These are phyloP conservation scores for Candida qinlingensis DNA, from an alignment of 805 yeast species.

Conservation along the genomic window DNA sequence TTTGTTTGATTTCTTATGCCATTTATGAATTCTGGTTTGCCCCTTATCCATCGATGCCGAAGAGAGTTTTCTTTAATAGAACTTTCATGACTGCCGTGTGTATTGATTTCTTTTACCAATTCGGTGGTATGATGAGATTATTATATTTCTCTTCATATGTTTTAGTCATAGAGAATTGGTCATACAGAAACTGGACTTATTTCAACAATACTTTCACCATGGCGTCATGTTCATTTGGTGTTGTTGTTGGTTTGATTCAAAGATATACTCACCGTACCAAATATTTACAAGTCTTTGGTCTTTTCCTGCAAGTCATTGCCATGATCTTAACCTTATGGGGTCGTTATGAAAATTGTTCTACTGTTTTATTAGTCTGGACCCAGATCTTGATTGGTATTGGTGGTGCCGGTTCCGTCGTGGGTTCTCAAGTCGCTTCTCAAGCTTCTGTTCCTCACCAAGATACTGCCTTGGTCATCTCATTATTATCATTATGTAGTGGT, in stretches of 20 bases:
- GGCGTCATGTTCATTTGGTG: conserved; percentile 31
- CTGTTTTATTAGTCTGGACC: conserved; percentile 21
- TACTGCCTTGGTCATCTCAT: conserved; percentile 32
- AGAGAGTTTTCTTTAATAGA: conserved; percentile 28
- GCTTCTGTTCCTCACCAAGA: conserved; percentile 37
- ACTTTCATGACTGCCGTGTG: conserved; percentile 29
- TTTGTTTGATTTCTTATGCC: conserved; percentile 28
- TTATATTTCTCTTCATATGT: conserved; percentile 30
- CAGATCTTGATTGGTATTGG: conserved; percentile 32
- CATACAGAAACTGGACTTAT: conserved; percentile 30
- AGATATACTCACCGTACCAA: conserved; percentile 33
- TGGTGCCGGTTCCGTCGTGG: conserved; percentile 32
- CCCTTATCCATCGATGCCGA: conserved; percentile 32
- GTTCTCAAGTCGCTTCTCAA: conserved; percentile 30
- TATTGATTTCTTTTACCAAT: conserved; percentile 27
- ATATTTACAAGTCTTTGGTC: conserved; percentile 28
- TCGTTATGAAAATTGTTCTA: conserved; percentile 12
- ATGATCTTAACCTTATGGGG: conserved; percentile 24
- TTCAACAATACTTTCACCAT: conserved; percentile 30
- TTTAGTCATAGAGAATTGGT: conserved; percentile 26
- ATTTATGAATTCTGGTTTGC: conserved; percentile 31
- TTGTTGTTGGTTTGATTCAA: conserved; percentile 28
- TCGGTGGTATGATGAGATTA: conserved; percentile 22
- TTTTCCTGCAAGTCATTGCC: conserved; percentile 28
- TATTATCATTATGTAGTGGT: conserved; percentile 28